Evolutionary conservation across 192 early-diverging fungal genomes (phyloP).

Genomic region (Nowakowskiella sp.): DNA sequence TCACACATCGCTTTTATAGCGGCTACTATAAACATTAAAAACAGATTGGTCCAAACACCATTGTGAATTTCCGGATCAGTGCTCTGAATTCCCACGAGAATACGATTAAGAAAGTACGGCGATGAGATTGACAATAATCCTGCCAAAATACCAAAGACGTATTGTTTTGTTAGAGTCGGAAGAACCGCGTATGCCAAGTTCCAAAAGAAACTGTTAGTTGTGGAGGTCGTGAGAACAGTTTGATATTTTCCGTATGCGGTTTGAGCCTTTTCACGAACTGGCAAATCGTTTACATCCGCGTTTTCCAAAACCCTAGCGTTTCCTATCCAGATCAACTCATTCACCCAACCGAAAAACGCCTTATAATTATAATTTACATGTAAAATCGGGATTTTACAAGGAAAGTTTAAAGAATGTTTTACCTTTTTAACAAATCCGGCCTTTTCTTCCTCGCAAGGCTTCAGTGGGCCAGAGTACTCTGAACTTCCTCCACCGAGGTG

Average conservation of each 20-base stretch:
- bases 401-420: too few relatives aligned
- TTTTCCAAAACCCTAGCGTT: constrained; percentile 13
- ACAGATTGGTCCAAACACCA: constrained; percentile 15
- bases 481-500: too few relatives aligned
- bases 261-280: constrained; percentile 18
- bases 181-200: constrained; percentile 5
- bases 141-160: constrained; percentile 9
- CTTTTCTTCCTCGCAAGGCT: too few relatives aligned
- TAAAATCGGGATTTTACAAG: too few relatives aligned
- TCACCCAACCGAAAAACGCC: too few relatives aligned
- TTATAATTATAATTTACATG: too few relatives aligned
- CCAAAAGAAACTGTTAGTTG: constrained; percentile 1
- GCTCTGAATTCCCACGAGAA: constrained; percentile 29
- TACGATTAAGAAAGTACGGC: constrained; percentile 37
- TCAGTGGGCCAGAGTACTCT: too few relatives aligned
- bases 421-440: too few relatives aligned
- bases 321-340: constrained; percentile 35
- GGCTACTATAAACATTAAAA: constrained; percentile 22
- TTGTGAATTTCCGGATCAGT: not conserved
- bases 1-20: constrained; percentile 24
- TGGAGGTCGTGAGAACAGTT: not conserved
- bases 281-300: constrained; percentile 34
- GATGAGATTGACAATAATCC: constrained; percentile 17
- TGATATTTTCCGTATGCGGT: constrained; percentile 14
- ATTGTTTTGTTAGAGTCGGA: too few relatives aligned